phyloP scores from a whole-genome alignment of 2,329 filamentous ascomycete species.

The Ramularia collo-cygni region DNA sequence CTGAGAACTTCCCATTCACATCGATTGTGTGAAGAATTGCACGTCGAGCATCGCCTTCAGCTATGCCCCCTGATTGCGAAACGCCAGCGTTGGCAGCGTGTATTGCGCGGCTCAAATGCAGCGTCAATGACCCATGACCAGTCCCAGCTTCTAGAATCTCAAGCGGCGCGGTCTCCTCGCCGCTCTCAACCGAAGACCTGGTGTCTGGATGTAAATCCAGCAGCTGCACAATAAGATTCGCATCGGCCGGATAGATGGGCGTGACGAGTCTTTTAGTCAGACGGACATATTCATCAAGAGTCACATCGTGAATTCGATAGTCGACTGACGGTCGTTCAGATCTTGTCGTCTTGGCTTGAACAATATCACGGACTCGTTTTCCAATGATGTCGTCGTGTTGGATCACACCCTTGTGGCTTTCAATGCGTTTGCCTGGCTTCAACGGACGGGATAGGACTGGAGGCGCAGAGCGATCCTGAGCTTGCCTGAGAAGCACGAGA shows the following conservation, averaged over 20 bases:
- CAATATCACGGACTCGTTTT: conserved; percentile 50
- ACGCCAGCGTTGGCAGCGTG: conserved; percentile 59
- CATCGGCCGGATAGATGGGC: conserved; percentile 70
- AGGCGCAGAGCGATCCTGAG: conserved; percentile 29
- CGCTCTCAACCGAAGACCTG: conserved; percentile 22
- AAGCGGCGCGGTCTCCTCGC: conserved; percentile 35
- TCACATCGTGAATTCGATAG: conserved; percentile 57
- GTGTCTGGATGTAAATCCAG: conserved; percentile 62
- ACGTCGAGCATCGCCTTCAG: conserved; percentile 38
- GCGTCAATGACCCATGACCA: conserved; percentile 72
- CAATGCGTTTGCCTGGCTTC: conserved; percentile 24
- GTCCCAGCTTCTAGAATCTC: conserved; percentile 81
- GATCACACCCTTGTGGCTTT: conserved; percentile 44
- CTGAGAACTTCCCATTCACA: conserved; percentile 53
- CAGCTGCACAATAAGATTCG: conserved; percentile 66
- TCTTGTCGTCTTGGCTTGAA: conserved; percentile 41
- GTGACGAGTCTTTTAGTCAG: conserved; percentile 65
- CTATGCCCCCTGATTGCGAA: conserved; percentile 31
- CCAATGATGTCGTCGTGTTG: conserved; percentile 57
- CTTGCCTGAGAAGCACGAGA: conserved; percentile 37
- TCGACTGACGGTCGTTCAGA: conserved; percentile 27
- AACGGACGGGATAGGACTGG: conserved; percentile 37
- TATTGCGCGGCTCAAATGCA: conserved; percentile 68
- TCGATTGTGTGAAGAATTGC: conserved; percentile 74
- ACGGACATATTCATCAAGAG: conserved; percentile 66